A percentile compares a stretch with the other conserved stretches of the same genome.
Evolutionary conservation across 2,329 filamentous ascomycete genomes (phyloP).

Genomic region (Dactylellina leptospora): DNA sequence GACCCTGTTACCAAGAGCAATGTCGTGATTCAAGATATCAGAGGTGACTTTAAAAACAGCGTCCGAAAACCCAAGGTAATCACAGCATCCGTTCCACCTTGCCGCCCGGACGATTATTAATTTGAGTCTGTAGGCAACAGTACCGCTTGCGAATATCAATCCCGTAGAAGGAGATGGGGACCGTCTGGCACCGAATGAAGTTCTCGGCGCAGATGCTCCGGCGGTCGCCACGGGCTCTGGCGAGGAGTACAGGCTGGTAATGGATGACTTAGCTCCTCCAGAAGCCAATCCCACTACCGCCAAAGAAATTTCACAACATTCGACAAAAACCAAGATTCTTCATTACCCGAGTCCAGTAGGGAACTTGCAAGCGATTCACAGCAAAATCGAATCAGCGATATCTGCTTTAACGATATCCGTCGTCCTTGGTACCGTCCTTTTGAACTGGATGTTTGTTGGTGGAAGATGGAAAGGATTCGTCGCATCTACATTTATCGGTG

Average conservation of each 20-base stretch:
- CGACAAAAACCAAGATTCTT: constrained; percentile 41
- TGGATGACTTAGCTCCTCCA: constrained; percentile 51
- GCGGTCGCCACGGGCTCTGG: constrained; percentile 37
- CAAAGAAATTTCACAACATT: constrained; percentile 44
- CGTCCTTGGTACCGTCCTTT: constrained; percentile 37
- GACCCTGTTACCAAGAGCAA: constrained; percentile 52
- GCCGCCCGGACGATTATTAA: neutral
- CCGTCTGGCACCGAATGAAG: constrained; percentile 28
- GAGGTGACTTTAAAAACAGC: constrained; percentile 40
- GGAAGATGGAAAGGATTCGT: constrained; percentile 50
- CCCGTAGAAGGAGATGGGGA: constrained; percentile 40
- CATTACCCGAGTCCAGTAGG: constrained; percentile 30
- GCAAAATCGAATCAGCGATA: constrained; percentile 44
- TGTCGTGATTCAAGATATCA: constrained; percentile 53
- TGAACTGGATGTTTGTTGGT: constrained; percentile 47
- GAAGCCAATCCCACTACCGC: constrained; percentile 50
- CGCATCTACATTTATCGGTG: constrained; percentile 46
- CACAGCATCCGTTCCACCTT: neutral
- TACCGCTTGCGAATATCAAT: constrained; percentile 46
- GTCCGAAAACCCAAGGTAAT: constrained; percentile 42
- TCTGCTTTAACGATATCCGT: constrained; percentile 35
- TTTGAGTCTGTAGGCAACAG: constrained; percentile 15
- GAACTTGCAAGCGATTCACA: constrained; percentile 29
- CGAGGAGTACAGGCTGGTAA: constrained; percentile 38
- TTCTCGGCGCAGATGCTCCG: constrained; percentile 41